Base-by-base conservation (phyloP, 805 yeast species). In the Metschnikowia amazonensis region DNA sequence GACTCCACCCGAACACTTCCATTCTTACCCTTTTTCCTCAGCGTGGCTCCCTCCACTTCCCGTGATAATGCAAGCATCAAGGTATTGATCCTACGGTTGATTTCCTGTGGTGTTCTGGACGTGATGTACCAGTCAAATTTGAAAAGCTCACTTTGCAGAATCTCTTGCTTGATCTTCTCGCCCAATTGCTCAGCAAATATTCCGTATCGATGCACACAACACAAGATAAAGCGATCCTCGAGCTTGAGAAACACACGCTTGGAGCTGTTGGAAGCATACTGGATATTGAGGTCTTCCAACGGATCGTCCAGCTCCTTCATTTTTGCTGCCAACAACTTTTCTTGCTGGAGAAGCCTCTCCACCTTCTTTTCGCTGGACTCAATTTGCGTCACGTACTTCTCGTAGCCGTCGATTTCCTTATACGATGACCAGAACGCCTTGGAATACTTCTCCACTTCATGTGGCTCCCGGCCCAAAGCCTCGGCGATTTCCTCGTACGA, bases 221-320 rank as follows among this genome's bases (percentile, higher is more conserved):
- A 55, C 41, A 86, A 59, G 21, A 86, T 66, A 54, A 81, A 86
- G 43, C 87, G 72, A 58, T 86, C 95, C 58, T 86, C 95, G 0
- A 75, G 62, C 27, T 79, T 77, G 7, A 86, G 80, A 56, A 84
- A 86, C 7, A 84, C 74, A 53, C 89, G 68, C 57, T 86, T 84
- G 10, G 94, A 84, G 60, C 84, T 86, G 59, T 85, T 86, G n/a
- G 90, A 90, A 0, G 94, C 92, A 49, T 84, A 86, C 44, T 79
- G 84, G 20, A 86, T 81, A 3, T 65, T 65, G 62, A 86, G 65
- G 35, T 83, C 81, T 36, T 80, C 80, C 18, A 84, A 60, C 0
- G 90, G 89, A 46, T 75, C 78, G n/a, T 70, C 68, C 34, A 74
- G 69, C 44, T 72, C 76, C 37, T 72, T 72, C 52, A 85, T 65